These are phyloP conservation scores for Sclerotinia sclerotiorum DNA, from an alignment of 2,329 filamentous ascomycete genomes.

Conservation along the genomic window DNA sequence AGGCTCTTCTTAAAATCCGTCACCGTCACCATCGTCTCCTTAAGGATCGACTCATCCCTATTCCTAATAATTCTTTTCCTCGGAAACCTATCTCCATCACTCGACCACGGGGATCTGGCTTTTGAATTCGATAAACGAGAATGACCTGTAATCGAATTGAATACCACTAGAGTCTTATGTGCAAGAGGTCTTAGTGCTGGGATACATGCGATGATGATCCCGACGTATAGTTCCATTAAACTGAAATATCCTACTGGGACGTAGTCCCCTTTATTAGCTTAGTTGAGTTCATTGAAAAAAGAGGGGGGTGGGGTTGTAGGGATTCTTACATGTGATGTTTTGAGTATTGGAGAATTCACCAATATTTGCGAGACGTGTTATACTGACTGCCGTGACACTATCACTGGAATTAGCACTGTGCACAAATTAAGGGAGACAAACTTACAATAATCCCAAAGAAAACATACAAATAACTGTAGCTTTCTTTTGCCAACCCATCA, in stretches of 20 bases:
- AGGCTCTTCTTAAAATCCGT: not conserved
- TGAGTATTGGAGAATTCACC: not conserved
- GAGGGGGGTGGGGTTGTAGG: no score
- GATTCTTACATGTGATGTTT: not conserved
- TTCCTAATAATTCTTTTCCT: not conserved
- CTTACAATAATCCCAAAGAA: slow-evolving; percentile 2
- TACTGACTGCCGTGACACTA: not conserved
- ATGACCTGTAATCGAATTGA: not conserved
- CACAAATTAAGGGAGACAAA: not conserved
- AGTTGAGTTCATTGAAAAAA: not conserved
- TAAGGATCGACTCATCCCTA: not conserved
- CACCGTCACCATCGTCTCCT: not conserved
- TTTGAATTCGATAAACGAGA: not conserved
- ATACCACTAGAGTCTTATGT: not conserved
- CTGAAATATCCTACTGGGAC: not conserved
- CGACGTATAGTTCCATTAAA: not conserved
- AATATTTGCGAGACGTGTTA: not conserved
- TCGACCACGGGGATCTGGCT: not conserved
- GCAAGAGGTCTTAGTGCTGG: not conserved
- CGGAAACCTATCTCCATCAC: not conserved
- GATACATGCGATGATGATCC: not conserved
- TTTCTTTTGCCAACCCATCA: not conserved
- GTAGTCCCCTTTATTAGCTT: not conserved
- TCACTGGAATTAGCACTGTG: not conserved
- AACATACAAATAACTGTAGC: not conserved